Base-by-base conservation (phyloP, 495 filamentous ascomycete genomes). In the Pseudomonodictys pantanalensis region DNA sequence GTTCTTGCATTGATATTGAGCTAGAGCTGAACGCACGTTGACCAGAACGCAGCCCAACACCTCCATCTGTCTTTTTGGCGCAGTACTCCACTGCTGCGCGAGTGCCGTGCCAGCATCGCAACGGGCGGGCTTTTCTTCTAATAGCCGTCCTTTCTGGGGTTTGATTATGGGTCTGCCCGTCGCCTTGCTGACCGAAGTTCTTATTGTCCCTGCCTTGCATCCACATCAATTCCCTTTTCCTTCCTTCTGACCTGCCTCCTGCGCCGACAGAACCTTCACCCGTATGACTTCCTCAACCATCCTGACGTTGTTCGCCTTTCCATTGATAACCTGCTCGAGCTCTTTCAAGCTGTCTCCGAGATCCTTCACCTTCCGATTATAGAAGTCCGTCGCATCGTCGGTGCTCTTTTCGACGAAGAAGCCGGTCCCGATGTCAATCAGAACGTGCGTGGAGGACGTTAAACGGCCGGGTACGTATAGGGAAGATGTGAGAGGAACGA, bases 371-470 rank as follows among this genome's bases (percentile, higher is more conserved):
- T 97, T 98, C 22, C 74, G 77, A 17, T 86, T 80, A 69, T 98
- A 98, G 67, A 97, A 98, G 45, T 85, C 83, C 29, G 79, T 79
- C 0, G 93, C 95, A 59, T 89, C 89, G 44, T 81, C 81, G 3
- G 85, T 79, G 15, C 82, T 86, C 86, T 98, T 98, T 76, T 97
- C 93, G 54, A 97, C 88, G 71, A 90, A 97, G 71, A 93, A 98
- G 2, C 93, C 93, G 0, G 93, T 98, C 15, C 93, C 93, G 17
- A 98, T 87, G 77, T 98, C 93, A 22, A 98, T 91, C 42, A 98
- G 79, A 10, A 97, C 91, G 58, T 86, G 86, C 57, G 88, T 82
- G 9, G 87, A 82, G 72, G 86, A 82, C 29, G 90, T 79, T 20
- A 97, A 78, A 18, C 77, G 83, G 5, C 92, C 95, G 44, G 89